phyloP scores from a whole-genome alignment of 805 yeast species.

The Starmera caribaea region DNA sequence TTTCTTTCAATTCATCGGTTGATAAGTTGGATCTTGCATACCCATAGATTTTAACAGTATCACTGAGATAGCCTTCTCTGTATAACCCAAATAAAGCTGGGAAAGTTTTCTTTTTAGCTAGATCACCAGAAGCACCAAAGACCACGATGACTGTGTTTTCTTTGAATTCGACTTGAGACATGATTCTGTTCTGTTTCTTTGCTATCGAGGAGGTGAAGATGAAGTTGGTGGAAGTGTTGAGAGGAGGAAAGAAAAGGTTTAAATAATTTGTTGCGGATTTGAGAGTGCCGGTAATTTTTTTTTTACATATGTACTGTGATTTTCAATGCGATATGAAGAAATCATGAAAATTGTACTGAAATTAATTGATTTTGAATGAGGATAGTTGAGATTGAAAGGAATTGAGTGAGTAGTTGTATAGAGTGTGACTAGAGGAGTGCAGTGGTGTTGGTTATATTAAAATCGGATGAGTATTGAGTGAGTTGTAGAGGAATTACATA shows the following conservation, averaged over 20 bases:
- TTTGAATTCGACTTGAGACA: conserved; percentile 32
- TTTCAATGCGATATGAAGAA: background rate
- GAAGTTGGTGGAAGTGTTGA: background rate
- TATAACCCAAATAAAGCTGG: conserved; percentile 74
- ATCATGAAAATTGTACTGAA: background rate
- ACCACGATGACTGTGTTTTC: conserved; percentile 68
- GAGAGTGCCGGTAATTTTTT: conserved; percentile 1
- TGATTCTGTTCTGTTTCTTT: background rate
- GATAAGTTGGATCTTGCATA: conserved; percentile 80
- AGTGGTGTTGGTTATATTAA: background rate
- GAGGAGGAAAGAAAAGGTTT: background rate
- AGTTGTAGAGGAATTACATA: background rate
- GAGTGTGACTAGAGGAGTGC: background rate
- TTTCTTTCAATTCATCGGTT: conserved; percentile 54
- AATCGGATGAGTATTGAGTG: background rate
- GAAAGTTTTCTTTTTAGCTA: conserved; percentile 92
- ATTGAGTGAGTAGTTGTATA: too few relatives aligned
- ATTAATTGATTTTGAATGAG: too few relatives aligned
- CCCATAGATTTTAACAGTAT: conserved; percentile 68
- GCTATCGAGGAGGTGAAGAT: background rate
- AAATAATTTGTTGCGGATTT: background rate
- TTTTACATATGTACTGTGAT: background rate
- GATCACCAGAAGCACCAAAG: conserved; percentile 92
- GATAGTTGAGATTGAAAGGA: too few relatives aligned
- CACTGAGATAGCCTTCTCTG: conserved; percentile 70